Evolutionary conservation across 257 asterid species (phyloP), one percentile per base, ranked within the genome.

Genomic region (Solanum rostratum): DNA sequence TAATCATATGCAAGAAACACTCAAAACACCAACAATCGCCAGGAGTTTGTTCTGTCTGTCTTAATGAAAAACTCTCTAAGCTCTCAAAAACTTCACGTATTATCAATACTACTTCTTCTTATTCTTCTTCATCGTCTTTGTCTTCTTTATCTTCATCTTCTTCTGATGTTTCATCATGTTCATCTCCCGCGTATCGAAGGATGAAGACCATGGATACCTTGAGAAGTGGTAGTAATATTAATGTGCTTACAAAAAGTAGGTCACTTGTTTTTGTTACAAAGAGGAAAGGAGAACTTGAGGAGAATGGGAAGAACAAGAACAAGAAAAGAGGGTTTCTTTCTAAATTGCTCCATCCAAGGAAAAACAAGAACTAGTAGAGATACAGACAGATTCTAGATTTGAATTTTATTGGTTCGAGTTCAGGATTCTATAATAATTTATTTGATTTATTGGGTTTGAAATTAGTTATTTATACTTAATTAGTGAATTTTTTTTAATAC

Each of bases 1-100:
- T 54, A 14, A 52, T 78, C 18, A 7, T 81, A 4, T 95, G 98
- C 92, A 90, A 87, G 84, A 93, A 88, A 79, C 98, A 95, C 59
- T 94, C 97, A 0, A 95, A 89, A 24, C 97, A 94, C 88, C 83
- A 85, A 22, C 98, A 93, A 78, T 91, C 95, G 0, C 97, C 97
- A 0, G 98, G 98, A 0, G 95, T 95, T 66, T 95, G 98, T 81
- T 92, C 98, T 2, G 50, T 91, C 76, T 95, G 98, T 68, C 89
- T 95, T 0, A 85, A 49, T 4, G 94, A 95, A 70, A 93, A 89
- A 49, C 98, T 95, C 83, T 69, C 89, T 3, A 86, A 84, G 27
- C 39, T 92, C 24, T 80, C 86, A 2, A 60, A 88, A 45, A 24
- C 46, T 7, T 79, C 93, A 7, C 84, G 89, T 54, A 86, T 52